Conservation (phyloP, 164 flowering plant species). For the grape (Vitis vinifera) region ASM3070453v1 NC_081821.1:9960501-9961000, state of each 20-base stretch:
- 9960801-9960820: slow-evolving; percentile 17
- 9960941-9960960: slow-evolving; percentile 79
- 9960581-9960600: slow-evolving; percentile 55
- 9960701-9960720: slow-evolving; percentile 45
- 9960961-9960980: slow-evolving; percentile 45
- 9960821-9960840: not conserved
- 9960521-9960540: not conserved
- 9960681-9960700: slow-evolving; percentile 77
- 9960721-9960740: slow-evolving; percentile 62
- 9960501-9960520: not conserved
- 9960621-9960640: slow-evolving; percentile 72
- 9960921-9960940: slow-evolving; percentile 31
- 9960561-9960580: slow-evolving; percentile 32
- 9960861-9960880: not conserved
- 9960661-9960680: slow-evolving; percentile 63
- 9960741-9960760: slow-evolving; percentile 76
- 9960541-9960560: slow-evolving; percentile 29
- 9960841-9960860: not conserved
- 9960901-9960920: slow-evolving; percentile 5
- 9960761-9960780: slow-evolving; percentile 60
- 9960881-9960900: not conserved
- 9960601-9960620: slow-evolving; percentile 71
- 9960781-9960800: slow-evolving; percentile 30
- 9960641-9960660: slow-evolving; percentile 48
- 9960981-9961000: slow-evolving; percentile 38